These are phyloP conservation scores for Physcomitrellopsis africana DNA, from an alignment of 225 moss, liverwort and hornwort genomes.

Conservation along the genomic window DNA sequence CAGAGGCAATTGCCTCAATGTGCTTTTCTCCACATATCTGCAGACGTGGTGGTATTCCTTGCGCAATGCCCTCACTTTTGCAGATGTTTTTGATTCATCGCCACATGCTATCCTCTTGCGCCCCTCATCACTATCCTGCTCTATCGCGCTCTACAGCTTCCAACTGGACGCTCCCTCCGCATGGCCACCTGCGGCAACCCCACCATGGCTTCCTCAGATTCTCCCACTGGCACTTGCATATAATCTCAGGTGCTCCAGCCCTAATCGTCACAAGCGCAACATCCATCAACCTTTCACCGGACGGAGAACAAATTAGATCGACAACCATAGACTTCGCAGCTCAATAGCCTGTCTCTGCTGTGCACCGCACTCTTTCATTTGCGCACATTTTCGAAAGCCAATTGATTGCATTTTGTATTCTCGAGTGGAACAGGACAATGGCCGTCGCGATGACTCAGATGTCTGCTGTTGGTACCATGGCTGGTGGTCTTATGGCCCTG, in stretches of 20 bases:
- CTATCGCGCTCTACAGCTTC: slow-evolving; percentile 32
- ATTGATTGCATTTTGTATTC: background rate
- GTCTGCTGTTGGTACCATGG: background rate
- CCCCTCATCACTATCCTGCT: background rate
- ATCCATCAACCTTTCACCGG: no score
- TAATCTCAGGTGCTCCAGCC: no score
- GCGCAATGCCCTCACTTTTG: no score
- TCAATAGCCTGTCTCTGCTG: no score
- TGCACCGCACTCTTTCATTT: no score
- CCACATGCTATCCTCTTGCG: slow-evolving; percentile 10
- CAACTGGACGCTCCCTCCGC: slow-evolving; percentile 33
- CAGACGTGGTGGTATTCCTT: no score
- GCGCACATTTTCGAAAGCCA: background rate
- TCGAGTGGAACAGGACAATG: slow-evolving; percentile 14
- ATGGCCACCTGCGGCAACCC: slow-evolving; percentile 27
- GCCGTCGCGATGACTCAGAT: slow-evolving; percentile 23
- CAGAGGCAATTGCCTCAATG: no score
- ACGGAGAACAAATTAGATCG: no score
- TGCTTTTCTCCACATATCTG: no score
- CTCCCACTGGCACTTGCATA: no score
- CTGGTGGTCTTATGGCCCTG: background rate
- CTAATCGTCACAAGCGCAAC: background rate
- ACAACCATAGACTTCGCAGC: no score
- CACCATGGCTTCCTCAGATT: no score
- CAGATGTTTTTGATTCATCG: background rate